Conservation (phyloP, 2,329 filamentous ascomycete genomes). For the Epichloe uncinata region DNA sequence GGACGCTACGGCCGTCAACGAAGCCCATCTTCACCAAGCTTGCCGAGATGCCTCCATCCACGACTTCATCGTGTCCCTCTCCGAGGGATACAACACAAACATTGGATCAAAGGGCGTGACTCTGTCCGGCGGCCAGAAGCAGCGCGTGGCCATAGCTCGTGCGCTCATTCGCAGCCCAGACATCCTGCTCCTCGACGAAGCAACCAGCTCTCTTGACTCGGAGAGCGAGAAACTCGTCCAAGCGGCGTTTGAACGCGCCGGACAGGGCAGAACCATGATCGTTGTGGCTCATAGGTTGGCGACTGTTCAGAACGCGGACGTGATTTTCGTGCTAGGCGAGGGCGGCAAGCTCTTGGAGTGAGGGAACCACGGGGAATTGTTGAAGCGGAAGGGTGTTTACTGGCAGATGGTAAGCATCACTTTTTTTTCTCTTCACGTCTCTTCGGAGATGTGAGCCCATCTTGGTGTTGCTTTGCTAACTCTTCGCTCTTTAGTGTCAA, state of each 20-base stretch:
- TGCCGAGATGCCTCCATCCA: too few relatives aligned
- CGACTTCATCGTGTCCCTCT: slow-evolving; percentile 50
- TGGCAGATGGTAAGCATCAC: too few relatives aligned
- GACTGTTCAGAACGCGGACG: slow-evolving; percentile 64
- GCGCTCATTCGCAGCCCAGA: slow-evolving; percentile 53
- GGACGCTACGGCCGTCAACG: too few relatives aligned
- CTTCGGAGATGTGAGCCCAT: too few relatives aligned
- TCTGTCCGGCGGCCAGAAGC: slow-evolving; percentile 59
- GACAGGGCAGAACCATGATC: slow-evolving; percentile 50
- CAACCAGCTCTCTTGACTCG: slow-evolving; percentile 55
- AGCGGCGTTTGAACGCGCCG: slow-evolving; percentile 51
- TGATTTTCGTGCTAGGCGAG: slow-evolving; percentile 67
- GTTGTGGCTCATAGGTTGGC: slow-evolving; percentile 67
- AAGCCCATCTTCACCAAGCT: too few relatives aligned
- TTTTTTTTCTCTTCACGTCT: too few relatives aligned
- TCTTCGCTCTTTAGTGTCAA: too few relatives aligned
- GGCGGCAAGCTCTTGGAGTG: slow-evolving; percentile 42
- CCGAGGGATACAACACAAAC: slow-evolving; percentile 53
- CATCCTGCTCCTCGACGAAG: slow-evolving; percentile 58
- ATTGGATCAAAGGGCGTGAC: slow-evolving; percentile 54
- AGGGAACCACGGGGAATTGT: slow-evolving; percentile 37
- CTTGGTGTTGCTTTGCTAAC: too few relatives aligned
- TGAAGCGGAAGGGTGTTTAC: slow-evolving; percentile 11
- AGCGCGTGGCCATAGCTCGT: slow-evolving; percentile 56
- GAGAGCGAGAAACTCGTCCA: slow-evolving; percentile 51